Evolutionary conservation across 192 early-diverging fungal species (phyloP).

Genomic region (Linnemannia elongata): DNA sequence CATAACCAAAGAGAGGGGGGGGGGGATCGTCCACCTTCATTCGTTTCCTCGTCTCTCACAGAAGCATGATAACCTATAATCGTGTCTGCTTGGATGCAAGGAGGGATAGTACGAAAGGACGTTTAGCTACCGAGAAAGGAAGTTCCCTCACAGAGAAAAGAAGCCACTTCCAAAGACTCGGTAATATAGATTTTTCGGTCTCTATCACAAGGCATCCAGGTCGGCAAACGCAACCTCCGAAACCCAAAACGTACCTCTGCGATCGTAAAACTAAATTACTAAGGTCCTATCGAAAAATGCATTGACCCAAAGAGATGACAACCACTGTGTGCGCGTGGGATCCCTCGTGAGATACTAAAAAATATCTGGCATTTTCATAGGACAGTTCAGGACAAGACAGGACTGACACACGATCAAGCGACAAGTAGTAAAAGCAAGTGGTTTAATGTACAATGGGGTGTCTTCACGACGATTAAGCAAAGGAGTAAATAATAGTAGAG

Average conservation of each 20-base stretch:
- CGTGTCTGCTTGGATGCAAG: no score
- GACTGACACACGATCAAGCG: neutral
- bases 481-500: no score
- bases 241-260: neutral
- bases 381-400: no score
- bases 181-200: neutral
- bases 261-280: neutral
- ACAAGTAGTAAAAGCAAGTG: neutral
- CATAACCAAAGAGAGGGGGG: no score
- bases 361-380: neutral
- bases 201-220: neutral
- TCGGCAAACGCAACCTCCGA: slow-evolving; percentile 6
- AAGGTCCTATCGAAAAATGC: neutral
- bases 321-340: no score
- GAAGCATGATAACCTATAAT: no score
- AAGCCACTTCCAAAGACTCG: neutral
- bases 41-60: no score
- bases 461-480: neutral
- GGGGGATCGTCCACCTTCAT: no score
- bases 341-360: neutral
- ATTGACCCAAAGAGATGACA: neutral
- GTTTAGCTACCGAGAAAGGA: no score
- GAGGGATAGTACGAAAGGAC: no score
- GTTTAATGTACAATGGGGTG: neutral
- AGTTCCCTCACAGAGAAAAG: no score